Percentiles rank a stretch among this genome's conserved stretches.
Conservation (phyloP, 108 stramenopile species). For the Cyclotella baltica region DNA sequence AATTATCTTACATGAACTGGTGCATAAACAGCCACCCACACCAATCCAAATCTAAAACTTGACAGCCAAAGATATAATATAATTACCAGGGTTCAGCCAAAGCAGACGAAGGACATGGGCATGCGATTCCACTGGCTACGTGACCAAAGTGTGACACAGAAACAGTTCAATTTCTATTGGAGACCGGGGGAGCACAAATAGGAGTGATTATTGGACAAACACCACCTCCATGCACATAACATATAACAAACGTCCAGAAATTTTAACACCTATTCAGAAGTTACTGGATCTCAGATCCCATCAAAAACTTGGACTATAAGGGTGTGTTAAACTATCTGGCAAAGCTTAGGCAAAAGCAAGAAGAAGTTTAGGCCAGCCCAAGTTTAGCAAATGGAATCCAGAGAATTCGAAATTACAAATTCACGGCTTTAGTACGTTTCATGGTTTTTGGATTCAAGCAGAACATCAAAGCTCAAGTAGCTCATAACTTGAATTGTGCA, state of each 20-base stretch:
- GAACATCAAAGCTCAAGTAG: too few species aligned
- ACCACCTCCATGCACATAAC: too few species aligned
- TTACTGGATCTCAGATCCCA: background rate
- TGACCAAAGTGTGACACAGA: background rate
- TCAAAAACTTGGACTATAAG: too few species aligned
- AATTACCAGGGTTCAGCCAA: constrained; percentile 47
- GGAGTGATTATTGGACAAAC: background rate
- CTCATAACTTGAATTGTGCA: too few species aligned
- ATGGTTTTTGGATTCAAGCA: too few species aligned
- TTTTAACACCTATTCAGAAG: background rate
- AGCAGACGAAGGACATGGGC: constrained; percentile 27
- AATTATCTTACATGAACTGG: constrained; percentile 19
- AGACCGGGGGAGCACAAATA: background rate
- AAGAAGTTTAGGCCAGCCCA: too few species aligned
- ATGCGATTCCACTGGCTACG: constrained; percentile 29
- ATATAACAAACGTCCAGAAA: background rate
- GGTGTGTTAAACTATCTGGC: too few species aligned
- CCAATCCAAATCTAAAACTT: constrained; percentile 48
- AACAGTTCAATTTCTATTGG: constrained; percentile 9
- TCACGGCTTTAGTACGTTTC: too few species aligned
- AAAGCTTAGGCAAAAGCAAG: too few species aligned
- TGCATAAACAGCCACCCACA: constrained; percentile 17
- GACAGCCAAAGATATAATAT: constrained; percentile 47
- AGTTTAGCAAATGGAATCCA: too few species aligned
- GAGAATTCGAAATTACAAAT: too few species aligned